phyloP scores from a whole-genome alignment of 2,329 filamentous ascomycete species.

The Arthroderma sp. region DNA sequence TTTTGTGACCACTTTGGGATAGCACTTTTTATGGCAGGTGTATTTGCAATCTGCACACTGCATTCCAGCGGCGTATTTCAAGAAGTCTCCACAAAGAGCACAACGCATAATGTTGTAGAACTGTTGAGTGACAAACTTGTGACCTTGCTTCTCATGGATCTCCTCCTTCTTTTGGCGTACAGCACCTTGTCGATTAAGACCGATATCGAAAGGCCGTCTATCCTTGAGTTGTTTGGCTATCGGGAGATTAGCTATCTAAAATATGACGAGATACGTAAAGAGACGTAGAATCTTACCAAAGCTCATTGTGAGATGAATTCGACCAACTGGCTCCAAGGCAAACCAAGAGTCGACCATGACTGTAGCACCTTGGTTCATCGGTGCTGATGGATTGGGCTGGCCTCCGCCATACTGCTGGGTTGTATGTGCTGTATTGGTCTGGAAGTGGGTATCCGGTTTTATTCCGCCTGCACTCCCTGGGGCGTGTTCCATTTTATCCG shows the following conservation, averaged over 20 bases:
- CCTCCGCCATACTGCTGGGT: constrained; percentile 15
- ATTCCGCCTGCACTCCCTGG: constrained; percentile 22
- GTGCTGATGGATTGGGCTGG: constrained; percentile 9
- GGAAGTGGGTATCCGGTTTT: constrained; percentile 42
- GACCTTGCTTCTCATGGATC: constrained; percentile 94
- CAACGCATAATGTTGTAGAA: constrained; percentile 99
- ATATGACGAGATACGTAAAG: neutral
- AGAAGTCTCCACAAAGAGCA: constrained; percentile 90
- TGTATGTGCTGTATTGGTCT: constrained; percentile 24
- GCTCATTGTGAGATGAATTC: constrained; percentile 80
- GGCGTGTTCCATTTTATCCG: constrained; percentile 71
- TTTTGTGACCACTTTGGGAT: constrained; percentile 91
- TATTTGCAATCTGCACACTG: constrained; percentile 99
- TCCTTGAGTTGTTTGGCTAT: constrained; percentile 73
- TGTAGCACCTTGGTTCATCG: constrained; percentile 17
- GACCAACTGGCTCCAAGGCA: constrained; percentile 83
- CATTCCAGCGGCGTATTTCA: constrained; percentile 98
- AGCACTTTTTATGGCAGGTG: constrained; percentile 97
- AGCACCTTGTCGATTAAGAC: constrained; percentile 86
- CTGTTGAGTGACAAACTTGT: constrained; percentile 97
- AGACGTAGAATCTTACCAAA: constrained; percentile 43
- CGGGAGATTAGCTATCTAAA: constrained; percentile 12
- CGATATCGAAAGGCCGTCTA: constrained; percentile 68
- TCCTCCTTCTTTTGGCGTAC: constrained; percentile 97
- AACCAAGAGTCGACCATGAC: constrained; percentile 81